phyloP scores from a whole-genome alignment of 2,329 filamentous ascomycete species.

The Sclerotinia glacialis region DNA sequence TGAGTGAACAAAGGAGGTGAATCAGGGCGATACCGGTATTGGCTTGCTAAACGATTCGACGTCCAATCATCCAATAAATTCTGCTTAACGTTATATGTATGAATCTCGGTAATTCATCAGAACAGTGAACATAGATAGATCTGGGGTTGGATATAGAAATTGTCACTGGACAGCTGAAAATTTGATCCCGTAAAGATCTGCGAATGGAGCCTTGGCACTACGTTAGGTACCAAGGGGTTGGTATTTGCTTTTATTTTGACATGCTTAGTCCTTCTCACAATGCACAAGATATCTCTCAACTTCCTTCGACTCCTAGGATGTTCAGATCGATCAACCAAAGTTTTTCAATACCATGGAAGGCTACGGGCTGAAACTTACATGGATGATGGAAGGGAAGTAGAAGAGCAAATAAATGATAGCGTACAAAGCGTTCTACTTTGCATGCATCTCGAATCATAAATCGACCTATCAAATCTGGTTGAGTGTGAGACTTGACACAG shows the following conservation, averaged over 20 bases:
- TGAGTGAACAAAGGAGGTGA: background rate
- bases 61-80: background rate
- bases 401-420: background rate
- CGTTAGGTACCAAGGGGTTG: background rate
- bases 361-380: no score
- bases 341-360: background rate
- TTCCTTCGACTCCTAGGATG: background rate
- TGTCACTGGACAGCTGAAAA: slow-evolving; percentile 6
- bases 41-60: background rate
- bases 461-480: background rate
- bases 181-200: slow-evolving; percentile 6
- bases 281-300: background rate
- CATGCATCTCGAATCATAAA: background rate
- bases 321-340: background rate
- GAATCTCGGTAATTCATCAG: background rate
- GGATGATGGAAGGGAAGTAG: background rate
- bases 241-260: slow-evolving; percentile 3
- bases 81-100: background rate
- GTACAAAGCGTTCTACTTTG: background rate
- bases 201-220: background rate
- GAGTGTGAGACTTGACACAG: background rate
- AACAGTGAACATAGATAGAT: background rate
- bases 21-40: background rate
- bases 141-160: background rate
- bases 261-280: background rate